Conservation (phyloP, 768 basidiomycete species). For the Amanita phalloides region DNA sequence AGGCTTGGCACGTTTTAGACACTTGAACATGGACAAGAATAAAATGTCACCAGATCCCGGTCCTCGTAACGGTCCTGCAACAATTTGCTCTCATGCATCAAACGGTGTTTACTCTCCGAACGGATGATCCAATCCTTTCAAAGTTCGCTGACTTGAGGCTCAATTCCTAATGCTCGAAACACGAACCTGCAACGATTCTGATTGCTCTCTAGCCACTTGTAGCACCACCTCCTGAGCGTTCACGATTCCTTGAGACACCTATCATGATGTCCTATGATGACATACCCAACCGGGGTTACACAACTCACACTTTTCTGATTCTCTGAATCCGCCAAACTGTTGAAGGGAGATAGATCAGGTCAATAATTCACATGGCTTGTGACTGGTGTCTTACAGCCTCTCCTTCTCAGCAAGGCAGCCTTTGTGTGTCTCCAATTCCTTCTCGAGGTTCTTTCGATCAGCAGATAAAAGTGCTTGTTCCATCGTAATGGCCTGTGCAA, state of each 20-base stretch:
- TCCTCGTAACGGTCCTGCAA: constrained; percentile 31
- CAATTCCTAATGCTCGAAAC: background rate
- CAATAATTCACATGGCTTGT: background rate
- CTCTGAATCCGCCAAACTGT: background rate
- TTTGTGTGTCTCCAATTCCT: background rate
- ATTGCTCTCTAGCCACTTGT: constrained; percentile 27
- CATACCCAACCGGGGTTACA: no score
- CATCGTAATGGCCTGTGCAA: background rate
- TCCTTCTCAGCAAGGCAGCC: background rate
- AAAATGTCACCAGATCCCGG: constrained; percentile 32
- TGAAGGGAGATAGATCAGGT: background rate
- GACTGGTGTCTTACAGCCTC: background rate
- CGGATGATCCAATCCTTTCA: constrained; percentile 26
- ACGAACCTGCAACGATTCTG: constrained; percentile 6
- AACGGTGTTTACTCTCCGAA: constrained; percentile 20
- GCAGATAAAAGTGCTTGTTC: background rate
- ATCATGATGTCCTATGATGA: background rate
- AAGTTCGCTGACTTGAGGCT: constrained; percentile 4
- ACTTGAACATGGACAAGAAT: background rate
- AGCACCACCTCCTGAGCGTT: constrained; percentile 34
- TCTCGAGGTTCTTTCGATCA: background rate
- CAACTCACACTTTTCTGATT: background rate
- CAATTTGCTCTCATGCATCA: constrained; percentile 5
- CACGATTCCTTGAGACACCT: constrained; percentile 17
- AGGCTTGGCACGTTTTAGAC: constrained; percentile 20